Conservation (phyloP, 352 stramenopile genomes). For the Phytophthora ramorum region DNA sequence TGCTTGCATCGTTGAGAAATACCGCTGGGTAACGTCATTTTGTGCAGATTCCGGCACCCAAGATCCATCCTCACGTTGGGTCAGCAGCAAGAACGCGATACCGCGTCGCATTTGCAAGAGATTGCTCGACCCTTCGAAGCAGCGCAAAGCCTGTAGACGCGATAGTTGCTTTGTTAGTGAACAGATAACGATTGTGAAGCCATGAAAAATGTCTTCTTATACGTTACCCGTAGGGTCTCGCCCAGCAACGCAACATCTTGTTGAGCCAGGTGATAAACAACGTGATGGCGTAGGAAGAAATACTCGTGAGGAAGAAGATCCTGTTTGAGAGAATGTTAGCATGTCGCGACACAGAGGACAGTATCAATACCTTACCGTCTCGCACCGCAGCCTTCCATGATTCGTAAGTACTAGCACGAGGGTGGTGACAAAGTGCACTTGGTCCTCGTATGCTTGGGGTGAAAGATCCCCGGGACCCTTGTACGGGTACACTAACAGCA, state of each 20-base stretch:
- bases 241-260: slow-evolving; percentile 77
- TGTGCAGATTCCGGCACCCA: slow-evolving; percentile 43
- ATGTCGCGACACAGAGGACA: background rate
- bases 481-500: slow-evolving; percentile 86
- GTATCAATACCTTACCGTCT: slow-evolving; percentile 42
- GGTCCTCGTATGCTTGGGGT: slow-evolving; percentile 71
- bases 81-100: slow-evolving; percentile 70
- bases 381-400: slow-evolving; percentile 78
- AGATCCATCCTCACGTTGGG: slow-evolving; percentile 65
- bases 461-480: slow-evolving; percentile 74
- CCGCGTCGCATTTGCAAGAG: slow-evolving; percentile 71
- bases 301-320: slow-evolving; percentile 92
- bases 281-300: slow-evolving; percentile 87
- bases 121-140: slow-evolving; percentile 76
- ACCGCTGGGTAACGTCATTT: slow-evolving; percentile 36
- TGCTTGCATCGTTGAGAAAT: slow-evolving; percentile 64
- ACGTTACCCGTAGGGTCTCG: slow-evolving; percentile 71
- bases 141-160: slow-evolving; percentile 64
- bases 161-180: slow-evolving; percentile 4
- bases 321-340: slow-evolving; percentile 36
- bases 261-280: slow-evolving; percentile 78
- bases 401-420: slow-evolving; percentile 89
- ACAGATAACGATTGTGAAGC: background rate
- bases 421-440: slow-evolving; percentile 87
- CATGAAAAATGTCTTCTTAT: background rate